Evolutionary conservation across 495 filamentous ascomycete species (phyloP), one percentile per base, ranked within the genome.

Genomic region (Podospora anserina): DNA sequence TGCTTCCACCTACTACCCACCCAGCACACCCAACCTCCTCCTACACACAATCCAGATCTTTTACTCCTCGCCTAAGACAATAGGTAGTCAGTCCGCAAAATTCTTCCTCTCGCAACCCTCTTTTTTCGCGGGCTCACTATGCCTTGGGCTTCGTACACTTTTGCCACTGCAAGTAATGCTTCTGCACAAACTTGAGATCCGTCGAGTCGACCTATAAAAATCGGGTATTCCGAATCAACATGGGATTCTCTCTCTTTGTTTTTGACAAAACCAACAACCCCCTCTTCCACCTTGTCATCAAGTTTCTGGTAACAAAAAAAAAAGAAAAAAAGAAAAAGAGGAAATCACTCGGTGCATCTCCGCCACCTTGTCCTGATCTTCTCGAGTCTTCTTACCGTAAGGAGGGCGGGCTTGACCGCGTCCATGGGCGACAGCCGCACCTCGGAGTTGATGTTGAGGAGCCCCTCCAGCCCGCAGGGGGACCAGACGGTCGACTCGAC

Each of bases 371-470:
- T 11, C 13, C 15, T 34, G n/a, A 72, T 65, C n/a, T 54, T 59
- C 3, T n/a, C 57, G 49, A 67, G 68, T 57, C 61, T 28, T 28
- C 66, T 73, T 74, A 78, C 76, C 68, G 76, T 76, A 39, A 78
- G 63, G 44, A 71, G 71, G 26, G 69, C 74, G 2, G 39, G 54
- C 63, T 68, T 67, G 20, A 49, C 39, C 11, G 64, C 23, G 63
- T 74, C 71, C 32, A 53, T 19, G 19, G 76, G 72, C 32, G 68
- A 60, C 53, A 82, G 65, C 39, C 77, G 79, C 60, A 82, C 75
- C 69, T 78, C 76, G 56, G 78, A 79, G 75, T 82, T 80, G 76
- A 82, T 80, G 71, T 81, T 82, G 65, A 82, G 70, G 53, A 79
- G 68, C 49, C 76, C 76, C 58, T 78, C 76, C 20, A 69, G 30